Conservation (phyloP, 2,329 filamentous ascomycete species). For the Neofusicoccum umdonicola region DNA sequence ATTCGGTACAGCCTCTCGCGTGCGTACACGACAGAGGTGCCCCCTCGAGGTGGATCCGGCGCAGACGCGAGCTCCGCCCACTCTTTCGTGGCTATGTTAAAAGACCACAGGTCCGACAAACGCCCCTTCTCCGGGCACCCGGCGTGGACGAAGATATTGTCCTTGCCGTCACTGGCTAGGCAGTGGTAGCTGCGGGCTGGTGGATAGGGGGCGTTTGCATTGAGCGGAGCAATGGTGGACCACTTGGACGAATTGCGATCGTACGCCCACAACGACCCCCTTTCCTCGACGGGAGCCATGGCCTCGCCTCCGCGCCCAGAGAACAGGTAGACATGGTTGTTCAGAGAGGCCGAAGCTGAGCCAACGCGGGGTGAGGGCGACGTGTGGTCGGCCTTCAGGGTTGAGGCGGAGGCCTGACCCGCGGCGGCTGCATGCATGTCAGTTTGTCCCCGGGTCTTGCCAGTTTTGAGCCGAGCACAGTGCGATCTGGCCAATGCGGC, state of each 20-base stretch:
- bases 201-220: conserved; percentile 52
- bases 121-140: conserved; percentile 66
- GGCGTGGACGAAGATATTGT: conserved; percentile 73
- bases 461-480: not conserved
- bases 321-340: conserved; percentile 73
- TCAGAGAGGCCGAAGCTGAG: conserved; percentile 66
- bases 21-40: conserved; percentile 64
- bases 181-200: conserved; percentile 70
- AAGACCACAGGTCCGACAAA: conserved; percentile 73
- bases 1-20: conserved; percentile 70
- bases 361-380: conserved; percentile 69
- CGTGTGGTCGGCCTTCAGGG: conserved; percentile 6
- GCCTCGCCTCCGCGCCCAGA: conserved; percentile 71
- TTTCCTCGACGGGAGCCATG: conserved; percentile 70
- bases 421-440: conserved; percentile 18
- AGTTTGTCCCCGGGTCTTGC: not conserved
- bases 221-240: conserved; percentile 60
- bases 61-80: conserved; percentile 70
- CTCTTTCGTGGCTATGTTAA: conserved; percentile 60
- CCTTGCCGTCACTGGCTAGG: conserved; percentile 62
- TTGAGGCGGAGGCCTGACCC: conserved; percentile 5
- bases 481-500: not conserved
- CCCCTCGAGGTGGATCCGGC: conserved; percentile 65
- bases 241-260: conserved; percentile 64
- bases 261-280: conserved; percentile 73